Base-by-base conservation (phyloP, 2,329 filamentous ascomycete species). In the Microsporum canis region DNA sequence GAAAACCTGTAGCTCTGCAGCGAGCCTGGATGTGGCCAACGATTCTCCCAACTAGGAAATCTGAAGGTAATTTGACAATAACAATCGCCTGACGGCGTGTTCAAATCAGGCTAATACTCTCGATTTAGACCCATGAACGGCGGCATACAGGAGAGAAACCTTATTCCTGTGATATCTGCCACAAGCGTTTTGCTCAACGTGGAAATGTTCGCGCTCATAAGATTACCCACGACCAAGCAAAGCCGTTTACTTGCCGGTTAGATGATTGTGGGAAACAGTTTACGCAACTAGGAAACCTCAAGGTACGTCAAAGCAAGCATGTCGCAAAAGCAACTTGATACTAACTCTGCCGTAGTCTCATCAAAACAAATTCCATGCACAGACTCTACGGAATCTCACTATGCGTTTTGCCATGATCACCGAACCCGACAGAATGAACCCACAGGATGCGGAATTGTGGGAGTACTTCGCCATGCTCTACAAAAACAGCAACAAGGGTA, bases 401-500 rank as follows among this genome's bases (percentile, higher is more conserved):
- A 67, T 77, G 49, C 87, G 86, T 70, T 94, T 96, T 70, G 82
- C 85, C 14, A 79, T 80, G 41, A 78, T 86, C 61, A 75, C 77
- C 39, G 81, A 86, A 59, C 79, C 79, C n/a, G 82, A 87, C 41
- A 76, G 79, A 3, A 83, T 91, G n/a, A 78, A 78, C 8, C 78
- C 82, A 0, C 80, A 85, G 41, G 89, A 96, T 68, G 85, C 83
- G 63, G 86, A 90, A 63, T 79, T 96, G 58, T 90, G 88, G 78
- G 83, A 88, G 66, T 95, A 96, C 76, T 94, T 97, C 71, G 82
- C 86, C 3, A 81, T 81, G 0, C 80, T 96, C n/a, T 96, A 96
- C 81, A 96, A 95, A 79, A 95, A 97, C 76, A 91, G 88, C 76
- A 97, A 97, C 81, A 96, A 96, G 74, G 94, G 94, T 1, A 96